These are phyloP conservation scores for Vararia minispora DNA, from an alignment of 768 basidiomycete genomes.

Conservation along the genomic window DNA sequence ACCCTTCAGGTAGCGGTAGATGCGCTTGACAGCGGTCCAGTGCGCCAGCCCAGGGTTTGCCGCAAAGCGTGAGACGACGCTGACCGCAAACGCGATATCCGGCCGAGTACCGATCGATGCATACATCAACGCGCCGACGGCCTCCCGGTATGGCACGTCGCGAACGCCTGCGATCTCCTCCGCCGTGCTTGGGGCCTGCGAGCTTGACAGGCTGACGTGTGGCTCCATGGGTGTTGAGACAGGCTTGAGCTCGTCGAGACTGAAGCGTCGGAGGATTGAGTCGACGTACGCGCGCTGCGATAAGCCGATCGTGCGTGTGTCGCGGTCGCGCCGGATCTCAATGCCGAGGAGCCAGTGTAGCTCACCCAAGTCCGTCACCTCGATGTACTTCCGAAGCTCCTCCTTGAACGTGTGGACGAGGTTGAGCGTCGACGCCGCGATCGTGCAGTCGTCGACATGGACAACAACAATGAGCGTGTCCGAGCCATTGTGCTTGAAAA, in stretches of 20 bases:
- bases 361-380: conserved; percentile 20
- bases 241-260: conserved; percentile 20
- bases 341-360: conserved; percentile 21
- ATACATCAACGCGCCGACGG: conserved; percentile 21
- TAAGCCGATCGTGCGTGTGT: conserved; percentile 14
- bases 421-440: conserved; percentile 14
- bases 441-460: conserved; percentile 23
- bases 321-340: conserved; percentile 17
- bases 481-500: too few species aligned
- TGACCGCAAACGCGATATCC: conserved; percentile 6
- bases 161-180: not conserved
- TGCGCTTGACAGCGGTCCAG: conserved; percentile 26
- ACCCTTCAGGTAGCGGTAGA: conserved; percentile 27
- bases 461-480: too few species aligned
- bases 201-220: conserved; percentile 15
- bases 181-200: conserved; percentile 7
- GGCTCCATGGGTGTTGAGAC: conserved; percentile 24
- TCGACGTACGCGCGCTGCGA: conserved; percentile 18
- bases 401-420: conserved; percentile 10
- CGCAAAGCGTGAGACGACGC: conserved; percentile 15
- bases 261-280: conserved; percentile 17
- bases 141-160: conserved; percentile 13
- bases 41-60: conserved; percentile 20
- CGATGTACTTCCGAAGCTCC: conserved; percentile 18
- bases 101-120: conserved; percentile 4